Conservation (phyloP, 2,329 filamentous ascomycete genomes). For the Beauveria brongniartii region DNA sequence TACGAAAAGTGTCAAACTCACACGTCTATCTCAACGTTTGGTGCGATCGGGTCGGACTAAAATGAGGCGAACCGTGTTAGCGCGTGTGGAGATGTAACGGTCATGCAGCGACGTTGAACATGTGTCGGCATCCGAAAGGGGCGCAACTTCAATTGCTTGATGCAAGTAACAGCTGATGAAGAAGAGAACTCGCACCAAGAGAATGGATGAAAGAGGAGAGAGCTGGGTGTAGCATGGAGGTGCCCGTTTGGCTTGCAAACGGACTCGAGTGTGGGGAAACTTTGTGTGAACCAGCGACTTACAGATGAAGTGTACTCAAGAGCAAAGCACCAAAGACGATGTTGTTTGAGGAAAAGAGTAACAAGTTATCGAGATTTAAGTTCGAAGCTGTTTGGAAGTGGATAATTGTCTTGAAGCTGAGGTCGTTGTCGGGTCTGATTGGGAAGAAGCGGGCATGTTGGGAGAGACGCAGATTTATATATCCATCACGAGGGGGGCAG, state of each 20-base stretch:
- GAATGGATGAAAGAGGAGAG: background rate
- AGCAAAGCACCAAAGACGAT: background rate
- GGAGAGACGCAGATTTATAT: background rate
- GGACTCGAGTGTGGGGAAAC: constrained; percentile 3
- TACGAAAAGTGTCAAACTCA: background rate
- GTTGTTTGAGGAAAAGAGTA: background rate
- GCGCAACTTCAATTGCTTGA: background rate
- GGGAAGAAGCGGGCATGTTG: background rate
- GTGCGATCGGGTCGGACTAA: background rate
- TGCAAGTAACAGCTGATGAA: background rate
- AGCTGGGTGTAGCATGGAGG: background rate
- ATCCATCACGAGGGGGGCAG: background rate
- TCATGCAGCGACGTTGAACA: background rate
- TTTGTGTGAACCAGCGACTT: background rate
- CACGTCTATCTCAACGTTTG: background rate
- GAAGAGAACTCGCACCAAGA: background rate
- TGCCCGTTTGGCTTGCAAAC: constrained; percentile 6
- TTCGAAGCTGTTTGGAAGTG: background rate
- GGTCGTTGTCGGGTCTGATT: background rate
- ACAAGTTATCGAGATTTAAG: background rate
- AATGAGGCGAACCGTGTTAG: constrained; percentile 2
- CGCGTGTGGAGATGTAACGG: background rate
- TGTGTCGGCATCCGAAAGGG: background rate
- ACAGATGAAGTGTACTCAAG: background rate
- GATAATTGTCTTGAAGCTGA: background rate